These are phyloP conservation scores for Dactylonectria macrodidyma DNA, from an alignment of 2,329 filamentous ascomycete genomes.

Conservation along the genomic window DNA sequence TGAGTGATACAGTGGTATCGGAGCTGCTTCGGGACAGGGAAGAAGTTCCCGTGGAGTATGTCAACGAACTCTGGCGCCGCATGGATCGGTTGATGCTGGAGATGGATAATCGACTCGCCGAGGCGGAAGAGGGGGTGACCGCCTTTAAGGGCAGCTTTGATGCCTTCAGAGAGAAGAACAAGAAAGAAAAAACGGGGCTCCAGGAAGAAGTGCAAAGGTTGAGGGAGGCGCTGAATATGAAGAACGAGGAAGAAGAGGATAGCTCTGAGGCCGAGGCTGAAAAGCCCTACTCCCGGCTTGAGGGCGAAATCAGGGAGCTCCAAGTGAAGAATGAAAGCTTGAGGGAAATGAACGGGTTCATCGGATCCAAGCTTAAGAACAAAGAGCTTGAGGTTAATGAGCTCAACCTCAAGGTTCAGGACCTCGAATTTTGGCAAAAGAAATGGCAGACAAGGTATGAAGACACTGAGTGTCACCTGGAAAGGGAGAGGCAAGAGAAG, in stretches of 20 bases:
- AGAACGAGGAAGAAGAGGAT: background rate
- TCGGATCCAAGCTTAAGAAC: background rate
- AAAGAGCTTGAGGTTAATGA: background rate
- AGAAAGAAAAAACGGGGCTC: background rate
- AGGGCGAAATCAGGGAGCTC: background rate
- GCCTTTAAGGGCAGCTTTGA: constrained; percentile 10
- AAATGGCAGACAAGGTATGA: background rate
- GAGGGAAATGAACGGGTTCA: background rate
- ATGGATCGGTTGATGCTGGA: constrained; percentile 34
- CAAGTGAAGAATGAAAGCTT: background rate
- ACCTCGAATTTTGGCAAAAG: background rate
- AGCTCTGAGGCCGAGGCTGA: background rate
- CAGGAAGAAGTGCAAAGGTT: background rate
- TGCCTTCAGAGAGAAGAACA: background rate
- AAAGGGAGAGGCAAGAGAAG: background rate
- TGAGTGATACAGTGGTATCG: constrained; percentile 23
- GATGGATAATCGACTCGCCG: constrained; percentile 20
- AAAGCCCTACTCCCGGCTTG: background rate
- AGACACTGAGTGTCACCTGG: background rate
- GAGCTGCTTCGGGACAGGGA: constrained; percentile 27
- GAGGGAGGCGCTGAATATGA: background rate
- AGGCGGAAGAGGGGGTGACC: background rate
- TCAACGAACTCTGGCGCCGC: constrained; percentile 27
- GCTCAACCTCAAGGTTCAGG: background rate
- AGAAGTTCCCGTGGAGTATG: constrained; percentile 28